Conservation (phyloP, 2,329 filamentous ascomycete genomes). For the Monilinia fructigena region DNA sequence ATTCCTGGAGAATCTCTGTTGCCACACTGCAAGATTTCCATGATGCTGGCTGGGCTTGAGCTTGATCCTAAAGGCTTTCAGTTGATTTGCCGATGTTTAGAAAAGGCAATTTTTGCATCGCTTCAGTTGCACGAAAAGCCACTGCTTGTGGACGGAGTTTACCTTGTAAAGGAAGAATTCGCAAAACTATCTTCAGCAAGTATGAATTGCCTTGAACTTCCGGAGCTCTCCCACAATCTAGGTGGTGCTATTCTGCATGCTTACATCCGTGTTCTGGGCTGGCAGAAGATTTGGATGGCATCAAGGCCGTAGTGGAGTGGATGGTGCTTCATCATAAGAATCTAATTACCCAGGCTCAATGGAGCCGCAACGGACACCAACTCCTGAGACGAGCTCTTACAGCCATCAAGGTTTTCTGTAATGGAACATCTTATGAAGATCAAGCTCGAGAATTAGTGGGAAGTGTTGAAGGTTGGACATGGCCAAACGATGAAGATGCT, state of each 20-base stretch:
- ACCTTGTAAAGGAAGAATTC: constrained; percentile 39
- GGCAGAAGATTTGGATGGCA: constrained; percentile 57
- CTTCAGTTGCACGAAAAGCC: neutral
- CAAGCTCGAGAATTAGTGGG: constrained; percentile 32
- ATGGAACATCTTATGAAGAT: constrained; percentile 25
- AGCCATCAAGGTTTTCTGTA: constrained; percentile 30
- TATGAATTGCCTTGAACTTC: constrained; percentile 26
- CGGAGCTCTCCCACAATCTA: constrained; percentile 46
- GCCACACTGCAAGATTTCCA: constrained; percentile 34
- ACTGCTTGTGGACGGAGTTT: constrained; percentile 32
- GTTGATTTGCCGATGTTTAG: constrained; percentile 33
- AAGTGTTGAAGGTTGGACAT: constrained; percentile 33
- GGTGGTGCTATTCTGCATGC: constrained; percentile 51
- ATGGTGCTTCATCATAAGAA: constrained; percentile 50
- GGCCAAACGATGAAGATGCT: constrained; percentile 35
- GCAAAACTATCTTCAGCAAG: constrained; percentile 32
- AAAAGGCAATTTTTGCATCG: constrained; percentile 35
- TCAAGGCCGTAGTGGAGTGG: constrained; percentile 59
- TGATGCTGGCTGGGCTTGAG: constrained; percentile 32
- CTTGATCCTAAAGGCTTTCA: constrained; percentile 37
- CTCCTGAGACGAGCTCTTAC: constrained; percentile 32
- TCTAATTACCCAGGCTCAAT: constrained; percentile 27
- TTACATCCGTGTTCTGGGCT: constrained; percentile 62
- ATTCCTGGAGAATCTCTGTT: constrained; percentile 34
- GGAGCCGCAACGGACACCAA: constrained; percentile 28